Conservation (phyloP, 1,139 yeast genomes). For the Taphrina populina region DNA sequence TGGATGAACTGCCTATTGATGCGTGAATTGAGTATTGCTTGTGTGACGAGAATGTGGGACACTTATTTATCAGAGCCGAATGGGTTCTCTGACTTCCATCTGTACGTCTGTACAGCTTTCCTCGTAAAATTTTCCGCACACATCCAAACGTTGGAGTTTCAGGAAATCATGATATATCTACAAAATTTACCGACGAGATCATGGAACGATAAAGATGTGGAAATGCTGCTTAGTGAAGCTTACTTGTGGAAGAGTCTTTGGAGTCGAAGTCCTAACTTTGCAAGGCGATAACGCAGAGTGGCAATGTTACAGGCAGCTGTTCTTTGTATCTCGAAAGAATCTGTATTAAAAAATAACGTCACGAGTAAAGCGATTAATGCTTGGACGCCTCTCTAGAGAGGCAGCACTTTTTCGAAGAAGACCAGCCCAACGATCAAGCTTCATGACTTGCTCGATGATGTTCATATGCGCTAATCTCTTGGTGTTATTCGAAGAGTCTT, state of each 20-base stretch:
- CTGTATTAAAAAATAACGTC: neutral
- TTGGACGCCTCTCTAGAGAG: no score
- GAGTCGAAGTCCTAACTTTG: slow-evolving; percentile 30
- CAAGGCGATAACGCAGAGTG: slow-evolving; percentile 10
- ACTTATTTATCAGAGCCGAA: slow-evolving; percentile 82
- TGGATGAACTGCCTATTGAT: slow-evolving; percentile 98
- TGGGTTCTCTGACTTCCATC: slow-evolving; percentile 90
- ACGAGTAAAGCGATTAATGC: neutral
- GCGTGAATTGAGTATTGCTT: slow-evolving; percentile 80
- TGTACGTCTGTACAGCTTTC: slow-evolving; percentile 98
- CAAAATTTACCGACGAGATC: slow-evolving; percentile 81
- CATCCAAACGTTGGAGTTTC: slow-evolving; percentile 84
- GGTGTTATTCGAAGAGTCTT: neutral
- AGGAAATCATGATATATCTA: slow-evolving; percentile 83
- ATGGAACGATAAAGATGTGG: slow-evolving; percentile 90
- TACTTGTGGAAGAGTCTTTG: slow-evolving; percentile 90
- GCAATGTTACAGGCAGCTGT: no score
- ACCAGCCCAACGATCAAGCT: no score
- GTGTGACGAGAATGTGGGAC: slow-evolving; percentile 96
- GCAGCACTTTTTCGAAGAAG: no score
- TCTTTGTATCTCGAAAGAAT: neutral
- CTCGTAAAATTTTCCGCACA: slow-evolving; percentile 79
- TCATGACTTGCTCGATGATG: no score
- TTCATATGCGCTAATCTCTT: neutral
- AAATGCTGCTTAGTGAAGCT: slow-evolving; percentile 89